phyloP scores from a whole-genome alignment of 1,284 basidiomycete genomes.

The Apiotrichum mycotoxinovorans region DNA sequence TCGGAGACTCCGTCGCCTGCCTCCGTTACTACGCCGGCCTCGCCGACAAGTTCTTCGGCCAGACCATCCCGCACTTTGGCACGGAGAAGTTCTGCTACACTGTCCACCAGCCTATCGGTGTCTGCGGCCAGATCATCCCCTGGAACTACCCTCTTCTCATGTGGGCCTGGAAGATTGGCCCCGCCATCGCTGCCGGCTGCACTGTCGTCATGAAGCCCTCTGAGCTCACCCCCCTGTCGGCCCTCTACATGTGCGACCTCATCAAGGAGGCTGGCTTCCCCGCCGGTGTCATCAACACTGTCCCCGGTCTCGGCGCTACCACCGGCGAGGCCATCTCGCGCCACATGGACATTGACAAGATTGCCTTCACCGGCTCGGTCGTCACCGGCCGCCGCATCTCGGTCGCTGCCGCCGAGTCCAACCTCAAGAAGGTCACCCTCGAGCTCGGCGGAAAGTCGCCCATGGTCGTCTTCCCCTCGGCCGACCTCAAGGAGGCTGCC shows the following conservation, averaged over 20 bases:
- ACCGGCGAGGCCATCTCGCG: constrained; percentile 78
- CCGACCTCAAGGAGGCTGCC: constrained; percentile 71
- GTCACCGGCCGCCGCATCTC: constrained; percentile 80
- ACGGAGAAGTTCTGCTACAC: constrained; percentile 76
- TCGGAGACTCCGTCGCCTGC: constrained; percentile 73
- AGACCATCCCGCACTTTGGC: constrained; percentile 41
- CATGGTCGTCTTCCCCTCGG: constrained; percentile 52
- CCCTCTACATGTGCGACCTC: constrained; percentile 58
- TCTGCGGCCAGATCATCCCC: constrained; percentile 85
- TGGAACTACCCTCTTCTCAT: constrained; percentile 92
- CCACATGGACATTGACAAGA: constrained; percentile 76
- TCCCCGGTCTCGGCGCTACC: constrained; percentile 73
- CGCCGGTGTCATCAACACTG: constrained; percentile 85
- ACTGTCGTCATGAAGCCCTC: constrained; percentile 62
- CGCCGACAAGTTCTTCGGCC: constrained; percentile 63
- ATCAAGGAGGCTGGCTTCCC: constrained; percentile 64
- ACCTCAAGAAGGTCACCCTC: constrained; percentile 67
- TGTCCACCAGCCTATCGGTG: constrained; percentile 87
- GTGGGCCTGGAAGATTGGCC: constrained; percentile 90
- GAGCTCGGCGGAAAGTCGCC: constrained; percentile 58
- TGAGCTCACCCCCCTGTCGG: constrained; percentile 85
- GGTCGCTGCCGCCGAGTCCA: constrained; percentile 74
- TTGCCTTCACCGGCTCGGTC: constrained; percentile 60
- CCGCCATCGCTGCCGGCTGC: constrained; percentile 69
- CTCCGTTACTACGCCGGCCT: constrained; percentile 71